These are phyloP conservation scores for Plasmopara viticola DNA, from an alignment of 352 stramenopile species.

Conservation along the genomic window DNA sequence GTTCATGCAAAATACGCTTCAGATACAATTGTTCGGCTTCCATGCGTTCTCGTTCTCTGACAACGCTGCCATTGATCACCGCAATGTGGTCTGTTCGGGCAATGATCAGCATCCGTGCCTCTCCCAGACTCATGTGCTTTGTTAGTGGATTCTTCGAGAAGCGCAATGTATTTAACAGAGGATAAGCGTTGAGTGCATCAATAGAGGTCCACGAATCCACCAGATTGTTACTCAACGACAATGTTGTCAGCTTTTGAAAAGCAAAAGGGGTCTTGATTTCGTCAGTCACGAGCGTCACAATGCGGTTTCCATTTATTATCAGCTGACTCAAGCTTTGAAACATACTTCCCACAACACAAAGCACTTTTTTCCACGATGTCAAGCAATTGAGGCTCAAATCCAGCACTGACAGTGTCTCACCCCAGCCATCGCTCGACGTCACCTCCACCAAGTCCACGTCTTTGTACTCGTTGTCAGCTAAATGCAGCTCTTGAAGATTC, in stretches of 20 bases:
- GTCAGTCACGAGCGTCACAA: constrained; percentile 37
- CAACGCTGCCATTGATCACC: constrained; percentile 61
- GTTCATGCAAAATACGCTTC: constrained; percentile 69
- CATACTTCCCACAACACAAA: constrained; percentile 24
- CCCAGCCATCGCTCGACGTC: constrained; percentile 12
- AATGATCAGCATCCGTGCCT: constrained; percentile 65
- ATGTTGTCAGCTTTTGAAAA: constrained; percentile 44
- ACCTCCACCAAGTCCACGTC: constrained; percentile 36
- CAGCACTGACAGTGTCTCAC: constrained; percentile 36
- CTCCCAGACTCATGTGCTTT: constrained; percentile 51
- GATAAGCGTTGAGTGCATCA: constrained; percentile 60
- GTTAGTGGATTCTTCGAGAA: constrained; percentile 68
- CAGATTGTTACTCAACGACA: constrained; percentile 61
- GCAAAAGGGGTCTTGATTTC: neutral
- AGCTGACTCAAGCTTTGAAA: constrained; percentile 56
- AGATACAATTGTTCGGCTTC: constrained; percentile 82
- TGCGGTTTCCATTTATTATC: constrained; percentile 50
- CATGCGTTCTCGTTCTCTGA: constrained; percentile 51
- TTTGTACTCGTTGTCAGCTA: constrained; percentile 47
- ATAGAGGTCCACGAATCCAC: constrained; percentile 74
- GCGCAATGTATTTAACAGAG: constrained; percentile 46
- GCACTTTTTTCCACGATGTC: constrained; percentile 40
- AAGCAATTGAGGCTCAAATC: constrained; percentile 64
- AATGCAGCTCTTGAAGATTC: constrained; percentile 42
- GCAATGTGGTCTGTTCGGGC: constrained; percentile 43